phyloP scores from a whole-genome alignment of 2,329 filamentous ascomycete genomes.

The Fusarium sp. region DNA sequence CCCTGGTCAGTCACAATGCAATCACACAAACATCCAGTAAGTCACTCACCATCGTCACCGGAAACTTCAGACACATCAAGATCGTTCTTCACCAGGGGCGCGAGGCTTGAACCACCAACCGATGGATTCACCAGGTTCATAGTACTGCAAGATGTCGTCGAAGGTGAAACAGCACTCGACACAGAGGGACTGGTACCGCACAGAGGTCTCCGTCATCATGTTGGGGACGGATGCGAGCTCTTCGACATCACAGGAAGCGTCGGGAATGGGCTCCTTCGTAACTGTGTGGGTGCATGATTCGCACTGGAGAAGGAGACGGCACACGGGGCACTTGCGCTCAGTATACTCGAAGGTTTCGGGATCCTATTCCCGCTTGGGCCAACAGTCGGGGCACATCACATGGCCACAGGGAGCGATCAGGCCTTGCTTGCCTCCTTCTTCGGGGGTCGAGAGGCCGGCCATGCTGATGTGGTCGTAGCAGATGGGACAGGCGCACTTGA shows the following conservation, averaged over 20 bases:
- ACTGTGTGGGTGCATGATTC: not conserved
- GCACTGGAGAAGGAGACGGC: not conserved
- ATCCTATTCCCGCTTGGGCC: not conserved
- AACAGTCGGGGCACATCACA: slow-evolving; percentile 11
- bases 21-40: not conserved
- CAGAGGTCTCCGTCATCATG: not conserved
- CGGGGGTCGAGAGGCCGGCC: not conserved
- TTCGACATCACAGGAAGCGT: not conserved
- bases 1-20: not conserved
- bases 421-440: not conserved
- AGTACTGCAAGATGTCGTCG: not conserved
- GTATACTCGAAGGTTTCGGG: not conserved
- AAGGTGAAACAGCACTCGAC: not conserved
- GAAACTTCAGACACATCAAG: not conserved
- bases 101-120: slow-evolving; percentile 9
- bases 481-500: slow-evolving; percentile 3
- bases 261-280: not conserved
- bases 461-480: not conserved
- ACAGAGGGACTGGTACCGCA: not conserved
- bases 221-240: not conserved
- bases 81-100: not conserved
- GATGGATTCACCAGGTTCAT: not conserved
- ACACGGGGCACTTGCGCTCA: slow-evolving; percentile 2
- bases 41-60: not conserved
- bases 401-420: slow-evolving; percentile 15